Conservation (phyloP, 2,329 filamentous ascomycete genomes). For the Arthrocladium fulminans region DNA sequence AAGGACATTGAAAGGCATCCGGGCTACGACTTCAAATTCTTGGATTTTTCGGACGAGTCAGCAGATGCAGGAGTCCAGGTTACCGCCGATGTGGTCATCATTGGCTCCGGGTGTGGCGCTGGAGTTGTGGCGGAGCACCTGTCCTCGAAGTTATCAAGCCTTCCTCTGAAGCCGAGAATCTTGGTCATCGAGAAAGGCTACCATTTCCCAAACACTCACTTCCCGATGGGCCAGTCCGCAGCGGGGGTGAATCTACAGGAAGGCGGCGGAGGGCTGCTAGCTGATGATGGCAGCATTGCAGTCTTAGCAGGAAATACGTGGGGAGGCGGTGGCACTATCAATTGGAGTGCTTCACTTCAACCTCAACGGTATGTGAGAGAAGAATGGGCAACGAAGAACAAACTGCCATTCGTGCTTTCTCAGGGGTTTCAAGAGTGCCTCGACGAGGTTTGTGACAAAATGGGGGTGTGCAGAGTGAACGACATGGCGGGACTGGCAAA, state of each 20-base stretch:
- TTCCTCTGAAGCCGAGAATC: slow-evolving; percentile 56
- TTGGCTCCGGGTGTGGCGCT: slow-evolving; percentile 81
- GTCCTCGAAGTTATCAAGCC: slow-evolving; percentile 64
- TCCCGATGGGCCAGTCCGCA: slow-evolving; percentile 62
- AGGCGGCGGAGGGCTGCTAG: slow-evolving; percentile 50
- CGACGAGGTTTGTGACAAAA: slow-evolving; percentile 67
- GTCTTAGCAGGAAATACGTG: slow-evolving; percentile 63
- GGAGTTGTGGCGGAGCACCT: slow-evolving; percentile 48
- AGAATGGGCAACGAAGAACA: slow-evolving; percentile 63
- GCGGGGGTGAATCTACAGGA: slow-evolving; percentile 60
- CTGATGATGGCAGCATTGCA: slow-evolving; percentile 50
- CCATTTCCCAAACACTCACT: slow-evolving; percentile 60
- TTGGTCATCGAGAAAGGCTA: slow-evolving; percentile 77
- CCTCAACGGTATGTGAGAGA: slow-evolving; percentile 67
- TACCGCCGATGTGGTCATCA: slow-evolving; percentile 72
- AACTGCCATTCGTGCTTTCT: slow-evolving; percentile 65
- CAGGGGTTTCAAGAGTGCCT: slow-evolving; percentile 67
- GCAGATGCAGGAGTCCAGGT: slow-evolving; percentile 43
- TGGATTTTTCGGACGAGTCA: slow-evolving; percentile 47
- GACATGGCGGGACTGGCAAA: slow-evolving; percentile 31
- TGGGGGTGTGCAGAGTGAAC: slow-evolving; percentile 56
- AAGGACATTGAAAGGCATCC: slow-evolving; percentile 44
- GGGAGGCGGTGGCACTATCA: slow-evolving; percentile 81
- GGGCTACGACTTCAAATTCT: slow-evolving; percentile 48
- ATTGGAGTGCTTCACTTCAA: slow-evolving; percentile 64